Conservation (phyloP, 2,329 filamentous ascomycete genomes). For the Myriangium duriaei region DNA sequence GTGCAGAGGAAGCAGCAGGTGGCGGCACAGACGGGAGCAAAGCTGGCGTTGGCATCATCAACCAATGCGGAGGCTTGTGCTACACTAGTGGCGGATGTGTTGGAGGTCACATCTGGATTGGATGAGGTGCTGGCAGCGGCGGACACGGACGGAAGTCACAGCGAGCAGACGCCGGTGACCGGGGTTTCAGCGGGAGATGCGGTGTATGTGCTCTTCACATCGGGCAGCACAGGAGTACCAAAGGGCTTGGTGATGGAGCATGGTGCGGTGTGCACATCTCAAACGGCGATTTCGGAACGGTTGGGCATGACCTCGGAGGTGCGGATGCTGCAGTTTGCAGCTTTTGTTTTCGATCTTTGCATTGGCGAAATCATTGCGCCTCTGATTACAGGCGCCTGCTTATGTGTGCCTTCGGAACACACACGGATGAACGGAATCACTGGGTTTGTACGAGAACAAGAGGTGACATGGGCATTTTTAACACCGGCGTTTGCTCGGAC, state of each 20-base stretch:
- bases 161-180: not conserved
- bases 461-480: slow-evolving; percentile 12
- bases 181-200: not conserved
- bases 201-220: slow-evolving; percentile 8
- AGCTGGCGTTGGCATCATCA: not conserved
- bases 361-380: slow-evolving; percentile 15
- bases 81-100: not conserved
- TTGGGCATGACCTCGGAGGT: not conserved
- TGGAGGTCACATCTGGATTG: not conserved
- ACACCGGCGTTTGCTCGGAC: slow-evolving; percentile 14
- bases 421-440: slow-evolving; percentile 12
- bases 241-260: slow-evolving; percentile 2
- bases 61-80: slow-evolving; percentile 3
- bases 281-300: not conserved
- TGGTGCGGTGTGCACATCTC: not conserved
- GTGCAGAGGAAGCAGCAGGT: slow-evolving; percentile 15
- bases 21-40: not conserved
- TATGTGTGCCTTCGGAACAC: slow-evolving; percentile 15
- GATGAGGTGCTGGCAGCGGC: not conserved
- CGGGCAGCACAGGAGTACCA: slow-evolving; percentile 7
- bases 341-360: slow-evolving; percentile 12
- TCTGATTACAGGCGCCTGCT: slow-evolving; percentile 13
- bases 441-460: slow-evolving; percentile 10
- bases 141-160: not conserved
- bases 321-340: slow-evolving; percentile 3